These are phyloP conservation scores for Bipolaris victoriae DNA, from an alignment of 2,329 filamentous ascomycete species.

Conservation along the genomic window DNA sequence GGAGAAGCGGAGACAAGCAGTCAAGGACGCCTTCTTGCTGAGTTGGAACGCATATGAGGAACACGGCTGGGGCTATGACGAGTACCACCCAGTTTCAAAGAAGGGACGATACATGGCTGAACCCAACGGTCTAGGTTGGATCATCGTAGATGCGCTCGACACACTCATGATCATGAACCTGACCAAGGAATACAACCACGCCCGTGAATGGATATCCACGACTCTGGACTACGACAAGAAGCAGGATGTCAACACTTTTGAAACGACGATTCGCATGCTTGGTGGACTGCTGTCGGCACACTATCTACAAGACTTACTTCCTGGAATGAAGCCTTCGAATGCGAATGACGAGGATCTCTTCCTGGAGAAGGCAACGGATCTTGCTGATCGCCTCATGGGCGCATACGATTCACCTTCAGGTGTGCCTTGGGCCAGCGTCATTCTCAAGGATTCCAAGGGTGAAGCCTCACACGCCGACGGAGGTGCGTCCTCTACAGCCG, in stretches of 20 bases:
- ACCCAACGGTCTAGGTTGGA: conserved; percentile 89
- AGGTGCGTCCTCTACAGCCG: conserved; percentile 91
- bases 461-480: conserved; percentile 82
- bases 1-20: conserved; percentile 76
- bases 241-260: conserved; percentile 96
- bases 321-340: conserved; percentile 76
- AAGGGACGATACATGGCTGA: conserved; percentile 80
- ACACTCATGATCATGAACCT: conserved; percentile 99
- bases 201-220: conserved; percentile 85
- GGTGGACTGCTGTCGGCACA: conserved; percentile 92
- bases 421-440: conserved; percentile 88
- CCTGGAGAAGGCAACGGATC: conserved; percentile 91
- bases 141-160: conserved; percentile 94
- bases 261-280: conserved; percentile 97
- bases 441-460: conserved; percentile 77
- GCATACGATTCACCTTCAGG: conserved; percentile 89
- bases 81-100: conserved; percentile 84
- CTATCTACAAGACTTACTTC: conserved; percentile 86
- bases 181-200: conserved; percentile 81
- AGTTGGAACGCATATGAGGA: conserved; percentile 94
- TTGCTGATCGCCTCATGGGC: conserved; percentile 83
- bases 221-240: conserved; percentile 86
- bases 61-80: conserved; percentile 92
- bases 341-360: conserved; percentile 86
- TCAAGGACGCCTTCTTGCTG: conserved; percentile 86